A percentile compares a stretch with the other conserved stretches of the same genome.
Evolutionary conservation across 78 protist genomes (phyloP).

Genomic region (Dictyostelium discoideum): dicty_2.7 NC_007088.5:832501-833000

Average conservation of each 20-base stretch:
- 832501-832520: slow-evolving; percentile 50
- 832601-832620: slow-evolving; percentile 40
- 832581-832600: slow-evolving; percentile 34
- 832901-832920: background rate
- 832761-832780: slow-evolving; percentile 64
- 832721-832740: slow-evolving; percentile 87
- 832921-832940: background rate
- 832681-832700: slow-evolving; percentile 68
- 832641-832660: slow-evolving; percentile 90
- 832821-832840: slow-evolving; percentile 19
- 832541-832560: slow-evolving; percentile 86
- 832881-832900: slow-evolving; percentile 65
- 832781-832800: slow-evolving; percentile 57
- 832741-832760: slow-evolving; percentile 79
- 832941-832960: slow-evolving; percentile 5
- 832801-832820: slow-evolving; percentile 52
- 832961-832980: slow-evolving; percentile 11
- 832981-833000: background rate
- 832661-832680: slow-evolving; percentile 93
- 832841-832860: slow-evolving; percentile 59
- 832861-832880: slow-evolving; percentile 51
- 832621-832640: slow-evolving; percentile 67
- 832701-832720: slow-evolving; percentile 74
- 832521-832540: slow-evolving; percentile 79
- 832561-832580: slow-evolving; percentile 89